These are phyloP conservation scores for Neurospora sp. DNA, from an alignment of 495 filamentous ascomycete genomes.

Conservation along the genomic window DNA sequence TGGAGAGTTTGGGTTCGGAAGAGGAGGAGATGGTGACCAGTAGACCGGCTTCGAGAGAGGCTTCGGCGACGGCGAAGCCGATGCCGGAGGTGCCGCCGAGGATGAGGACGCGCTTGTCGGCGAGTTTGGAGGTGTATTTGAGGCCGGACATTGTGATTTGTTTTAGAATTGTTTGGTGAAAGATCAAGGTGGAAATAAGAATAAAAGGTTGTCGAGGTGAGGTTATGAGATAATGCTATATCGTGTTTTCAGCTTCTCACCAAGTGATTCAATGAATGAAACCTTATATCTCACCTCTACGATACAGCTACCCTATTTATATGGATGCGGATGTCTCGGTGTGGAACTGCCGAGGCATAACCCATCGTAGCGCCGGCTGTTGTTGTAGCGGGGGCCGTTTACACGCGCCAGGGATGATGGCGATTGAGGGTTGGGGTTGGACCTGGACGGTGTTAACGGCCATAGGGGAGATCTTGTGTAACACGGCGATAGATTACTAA, in stretches of 20 bases:
- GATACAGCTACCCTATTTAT: neutral
- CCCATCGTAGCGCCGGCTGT: no score
- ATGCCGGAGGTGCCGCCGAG: conserved; percentile 48
- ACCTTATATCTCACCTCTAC: neutral
- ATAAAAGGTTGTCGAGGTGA: neutral
- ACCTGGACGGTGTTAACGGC: neutral
- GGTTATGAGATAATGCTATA: neutral
- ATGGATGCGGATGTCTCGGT: neutral
- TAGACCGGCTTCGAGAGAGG: conserved; percentile 37
- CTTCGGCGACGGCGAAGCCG: conserved; percentile 45
- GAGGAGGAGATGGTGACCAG: conserved; percentile 45
- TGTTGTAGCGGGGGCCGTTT: neutral
- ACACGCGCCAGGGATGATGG: neutral
- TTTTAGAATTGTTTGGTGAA: no score
- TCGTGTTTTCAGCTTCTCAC: neutral
- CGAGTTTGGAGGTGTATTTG: conserved; percentile 23
- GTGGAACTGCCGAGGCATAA: no score
- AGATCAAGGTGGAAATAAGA: no score
- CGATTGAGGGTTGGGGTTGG: neutral
- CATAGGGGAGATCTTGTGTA: neutral
- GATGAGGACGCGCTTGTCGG: conserved; percentile 34
- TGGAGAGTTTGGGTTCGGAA: conserved; percentile 23
- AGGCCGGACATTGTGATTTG: neutral
- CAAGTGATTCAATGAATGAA: neutral
- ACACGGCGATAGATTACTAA: no score